A percentile compares a stretch with the other conserved stretches of the same genome.
phyloP scores from a whole-genome alignment of 2,329 filamentous ascomycete genomes.

The Penicillium palitans region DNA sequence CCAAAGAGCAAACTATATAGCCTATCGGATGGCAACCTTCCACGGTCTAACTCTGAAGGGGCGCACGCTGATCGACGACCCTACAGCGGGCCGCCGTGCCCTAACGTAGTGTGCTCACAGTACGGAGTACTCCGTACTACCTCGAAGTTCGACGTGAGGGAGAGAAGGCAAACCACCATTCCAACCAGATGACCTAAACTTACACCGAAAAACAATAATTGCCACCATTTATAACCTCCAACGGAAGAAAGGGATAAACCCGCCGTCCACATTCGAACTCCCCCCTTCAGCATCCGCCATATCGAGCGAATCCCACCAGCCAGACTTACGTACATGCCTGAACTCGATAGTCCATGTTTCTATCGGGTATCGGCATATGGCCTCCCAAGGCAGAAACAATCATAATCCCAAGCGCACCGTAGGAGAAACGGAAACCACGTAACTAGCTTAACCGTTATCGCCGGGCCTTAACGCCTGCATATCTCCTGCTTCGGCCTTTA shows the following conservation, averaged over 20 bases:
- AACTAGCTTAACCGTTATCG: neutral
- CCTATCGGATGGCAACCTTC: conserved; percentile 3
- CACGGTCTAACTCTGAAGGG: neutral
- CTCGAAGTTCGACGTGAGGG: conserved; percentile 7
- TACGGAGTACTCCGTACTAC: neutral
- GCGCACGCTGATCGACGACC: conserved; percentile 5
- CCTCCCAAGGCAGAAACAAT: neutral
- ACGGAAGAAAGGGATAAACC: conserved; percentile 3
- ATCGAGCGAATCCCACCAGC: neutral
- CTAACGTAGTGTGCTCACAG: neutral
- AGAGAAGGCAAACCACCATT: conserved; percentile 3
- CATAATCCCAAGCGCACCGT: neutral
- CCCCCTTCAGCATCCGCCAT: neutral
- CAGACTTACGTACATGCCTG: neutral
- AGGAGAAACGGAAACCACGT: neutral
- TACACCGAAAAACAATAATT: neutral
- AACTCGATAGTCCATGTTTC: neutral
- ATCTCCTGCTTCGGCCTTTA: neutral
- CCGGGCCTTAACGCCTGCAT: neutral
- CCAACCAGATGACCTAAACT: neutral
- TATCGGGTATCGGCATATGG: conserved; percentile 8
- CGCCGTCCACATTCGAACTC: neutral
- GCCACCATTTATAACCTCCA: neutral
- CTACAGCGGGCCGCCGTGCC: conserved; percentile 2
- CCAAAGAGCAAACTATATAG: neutral